Evolutionary conservation across 352 stramenopile species (phyloP), one percentile per base, ranked within the genome.

Genomic region (Pythium catenulatum): DNA sequence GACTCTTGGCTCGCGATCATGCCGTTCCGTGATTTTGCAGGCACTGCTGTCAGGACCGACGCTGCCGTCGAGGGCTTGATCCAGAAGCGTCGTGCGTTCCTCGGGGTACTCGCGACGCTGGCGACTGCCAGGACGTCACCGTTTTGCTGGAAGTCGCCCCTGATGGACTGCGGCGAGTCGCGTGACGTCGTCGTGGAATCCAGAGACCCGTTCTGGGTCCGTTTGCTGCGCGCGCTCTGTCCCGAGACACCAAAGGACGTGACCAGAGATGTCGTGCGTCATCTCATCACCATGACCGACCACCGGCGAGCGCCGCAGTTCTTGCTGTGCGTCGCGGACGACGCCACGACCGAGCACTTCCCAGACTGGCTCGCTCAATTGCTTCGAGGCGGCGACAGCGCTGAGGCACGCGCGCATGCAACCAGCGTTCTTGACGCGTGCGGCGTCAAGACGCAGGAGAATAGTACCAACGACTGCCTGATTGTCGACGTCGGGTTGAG

Each of bases 401-500:
- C 41, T 32, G 56, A 65, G 41, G 41, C 56, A 58, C 11, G 21
- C 6, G n/a, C 56, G 5, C 39, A 65, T 32, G 19, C 39, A 32
- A 32, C 19, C 8, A 32, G 39, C 5, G 56, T 32, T n/a, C 56
- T 65, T 8, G 56, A 65, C n/a, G 56, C 39, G 56, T 32, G 36
- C n/a, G 56, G 39, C 21, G 56, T 65, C n/a, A 32, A 65, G n/a
- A 32, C 19, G n/a, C 39, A 32, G 56, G 56, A 39, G 21, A 32
- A 65, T 32, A 32, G 36, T 6, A 32, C 36, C 19, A 11, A 46
- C n/a, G n/a, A n/a, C n/a, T n/a, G n/a, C n/a, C n/a, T n/a, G n/a
- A n/a, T n/a, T n/a, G 69, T 78, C 8, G 69, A 78, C 23, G 66
- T 78, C 34, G 69, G 69, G 5, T n/a, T 78, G 30, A 78, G 69